Conservation (phyloP, 441 rosid genomes). For the Brassica balearica region DNA sequence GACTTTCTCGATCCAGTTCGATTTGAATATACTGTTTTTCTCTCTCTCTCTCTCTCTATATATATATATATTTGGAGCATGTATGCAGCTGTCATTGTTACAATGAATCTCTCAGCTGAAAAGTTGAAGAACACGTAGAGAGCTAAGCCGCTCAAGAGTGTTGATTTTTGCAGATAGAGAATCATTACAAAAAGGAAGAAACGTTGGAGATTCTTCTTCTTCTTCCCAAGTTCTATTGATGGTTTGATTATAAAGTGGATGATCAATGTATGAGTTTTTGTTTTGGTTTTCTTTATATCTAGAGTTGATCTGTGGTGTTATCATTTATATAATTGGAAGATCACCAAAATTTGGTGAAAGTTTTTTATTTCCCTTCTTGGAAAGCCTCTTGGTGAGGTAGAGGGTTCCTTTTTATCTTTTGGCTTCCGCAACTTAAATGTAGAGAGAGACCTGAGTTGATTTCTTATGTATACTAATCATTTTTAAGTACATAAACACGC, state of each 20-base stretch:
- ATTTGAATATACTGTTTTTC: background rate
- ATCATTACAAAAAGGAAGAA: conserved; percentile 16
- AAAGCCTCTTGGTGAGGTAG: conserved; percentile 33
- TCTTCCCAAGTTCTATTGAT: conserved; percentile 35
- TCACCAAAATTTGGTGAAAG: conserved; percentile 36
- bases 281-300: conserved; percentile 4
- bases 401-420: conserved; percentile 18
- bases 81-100: background rate
- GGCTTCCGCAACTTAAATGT: background rate
- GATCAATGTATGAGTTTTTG: conserved; percentile 39
- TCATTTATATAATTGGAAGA: conserved; percentile 27
- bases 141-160: conserved; percentile 18
- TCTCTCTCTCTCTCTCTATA: background rate
- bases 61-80: conserved; percentile 21
- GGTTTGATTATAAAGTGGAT: conserved; percentile 24
- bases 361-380: background rate
- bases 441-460: conserved; percentile 19
- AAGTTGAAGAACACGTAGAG: conserved; percentile 27
- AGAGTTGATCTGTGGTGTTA: background rate
- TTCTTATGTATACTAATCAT: conserved; percentile 25
- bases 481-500: conserved; percentile 35
- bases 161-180: conserved; percentile 32
- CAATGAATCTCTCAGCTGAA: conserved; percentile 20
- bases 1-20: conserved; percentile 41
- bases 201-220: conserved; percentile 39